Percentiles rank a stretch among this genome's conserved stretches.
These are phyloP conservation scores for Choanephora cucurbitarum DNA, from an alignment of 371 early-diverging fungal genomes.

Conservation along the genomic window DNA sequence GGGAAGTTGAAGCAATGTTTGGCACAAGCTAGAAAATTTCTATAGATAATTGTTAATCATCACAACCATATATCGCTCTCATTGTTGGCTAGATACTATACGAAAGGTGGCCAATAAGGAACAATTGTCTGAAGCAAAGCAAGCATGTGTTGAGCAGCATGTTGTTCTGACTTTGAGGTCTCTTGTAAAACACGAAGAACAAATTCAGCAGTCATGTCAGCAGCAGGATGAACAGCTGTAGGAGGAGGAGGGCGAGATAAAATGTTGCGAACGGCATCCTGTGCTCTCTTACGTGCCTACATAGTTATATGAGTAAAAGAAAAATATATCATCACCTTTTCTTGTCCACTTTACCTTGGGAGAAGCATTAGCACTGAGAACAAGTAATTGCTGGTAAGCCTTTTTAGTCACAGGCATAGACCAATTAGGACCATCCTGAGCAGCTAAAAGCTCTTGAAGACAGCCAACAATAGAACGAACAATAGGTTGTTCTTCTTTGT, in stretches of 20 bases:
- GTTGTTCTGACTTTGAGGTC: constrained; percentile 65
- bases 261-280: constrained; percentile 76
- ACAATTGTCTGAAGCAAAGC: constrained; percentile 75
- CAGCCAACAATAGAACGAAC: constrained; percentile 80
- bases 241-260: constrained; percentile 78
- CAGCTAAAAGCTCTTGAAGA: constrained; percentile 76
- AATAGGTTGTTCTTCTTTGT: constrained; percentile 72
- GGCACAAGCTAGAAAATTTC: constrained; percentile 67
- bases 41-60: too few relatives aligned
- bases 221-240: constrained; percentile 77
- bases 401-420: constrained; percentile 64
- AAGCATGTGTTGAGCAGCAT: constrained; percentile 76
- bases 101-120: constrained; percentile 74
- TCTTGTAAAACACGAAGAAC: constrained; percentile 69
- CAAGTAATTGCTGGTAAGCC: constrained; percentile 72
- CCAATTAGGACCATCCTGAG: constrained; percentile 83
- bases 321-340: background rate
- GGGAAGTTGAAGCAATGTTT: constrained; percentile 78
- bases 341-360: constrained; percentile 69
- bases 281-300: constrained; percentile 75
- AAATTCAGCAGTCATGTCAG: constrained; percentile 73
- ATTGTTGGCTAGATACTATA: constrained; percentile 6
- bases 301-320: background rate
- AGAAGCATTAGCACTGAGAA: constrained; percentile 78
- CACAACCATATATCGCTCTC: too few relatives aligned